Evolutionary conservation across 2,329 filamentous ascomycete genomes (phyloP).

Genomic region (Xylariaceae sp.): DNA sequence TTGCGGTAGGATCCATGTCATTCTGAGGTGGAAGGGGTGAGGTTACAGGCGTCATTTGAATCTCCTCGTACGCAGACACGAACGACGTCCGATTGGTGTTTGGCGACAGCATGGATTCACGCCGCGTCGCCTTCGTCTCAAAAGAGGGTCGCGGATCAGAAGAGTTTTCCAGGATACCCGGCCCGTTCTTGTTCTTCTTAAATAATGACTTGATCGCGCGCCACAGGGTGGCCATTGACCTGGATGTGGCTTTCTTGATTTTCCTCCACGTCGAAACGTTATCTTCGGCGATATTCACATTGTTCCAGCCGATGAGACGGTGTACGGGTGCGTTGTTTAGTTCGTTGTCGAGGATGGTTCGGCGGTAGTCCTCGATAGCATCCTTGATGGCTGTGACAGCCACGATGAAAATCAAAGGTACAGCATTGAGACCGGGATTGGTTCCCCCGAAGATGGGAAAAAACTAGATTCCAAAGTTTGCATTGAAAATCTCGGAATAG

Average conservation of each 20-base stretch:
- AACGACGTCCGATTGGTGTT: constrained; percentile 44
- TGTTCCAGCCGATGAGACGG: constrained; percentile 80
- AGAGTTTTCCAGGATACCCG: constrained; percentile 44
- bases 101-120: constrained; percentile 50
- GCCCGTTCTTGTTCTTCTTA: constrained; percentile 45
- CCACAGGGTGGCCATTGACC: constrained; percentile 51
- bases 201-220: constrained; percentile 42
- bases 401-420: constrained; percentile 90
- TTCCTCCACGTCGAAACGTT: constrained; percentile 80
- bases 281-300: constrained; percentile 89
- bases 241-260: constrained; percentile 83
- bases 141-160: constrained; percentile 63
- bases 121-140: constrained; percentile 54
- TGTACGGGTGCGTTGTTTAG: constrained; percentile 96
- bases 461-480: constrained; percentile 53
- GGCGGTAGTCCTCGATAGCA: constrained; percentile 88
- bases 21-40: constrained; percentile 60
- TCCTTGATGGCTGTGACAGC: constrained; percentile 88
- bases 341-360: constrained; percentile 86
- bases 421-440: constrained; percentile 85
- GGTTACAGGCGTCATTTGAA: constrained; percentile 93
- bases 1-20: constrained; percentile 3
- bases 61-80: constrained; percentile 60
- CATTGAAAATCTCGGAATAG: background rate
- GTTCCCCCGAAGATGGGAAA: constrained; percentile 93